Percentiles rank a stretch among this genome's conserved stretches.
Conservation (phyloP, 176 grass and related monocot genomes). For the Stipa capillata region DNA sequence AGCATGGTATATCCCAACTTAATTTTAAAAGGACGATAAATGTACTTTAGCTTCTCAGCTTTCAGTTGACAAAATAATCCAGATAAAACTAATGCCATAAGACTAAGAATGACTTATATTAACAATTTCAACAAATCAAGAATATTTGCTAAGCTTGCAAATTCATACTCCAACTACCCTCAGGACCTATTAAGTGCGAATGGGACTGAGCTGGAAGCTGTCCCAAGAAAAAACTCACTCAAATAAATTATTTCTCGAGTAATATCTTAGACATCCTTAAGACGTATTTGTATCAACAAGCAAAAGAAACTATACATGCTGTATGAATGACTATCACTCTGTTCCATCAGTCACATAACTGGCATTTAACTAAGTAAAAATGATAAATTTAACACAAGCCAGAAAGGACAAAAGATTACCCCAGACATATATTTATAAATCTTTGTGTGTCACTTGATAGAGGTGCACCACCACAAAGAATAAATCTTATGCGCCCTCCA, state of each 20-base stretch:
- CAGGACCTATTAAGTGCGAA: not conserved
- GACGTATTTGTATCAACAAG: not conserved
- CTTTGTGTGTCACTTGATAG: conserved; percentile 78
- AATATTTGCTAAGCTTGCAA: not conserved
- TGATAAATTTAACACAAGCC: not conserved
- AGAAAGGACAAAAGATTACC: conserved; percentile 38
- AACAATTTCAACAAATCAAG: not conserved
- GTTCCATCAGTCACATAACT: not conserved
- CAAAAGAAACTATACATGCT: not conserved
- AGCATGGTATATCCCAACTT: not conserved
- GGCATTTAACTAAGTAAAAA: not conserved
- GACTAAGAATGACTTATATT: not conserved
- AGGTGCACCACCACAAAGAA: conserved; percentile 83
- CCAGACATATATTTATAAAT: conserved; percentile 90
- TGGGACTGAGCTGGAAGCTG: not conserved
- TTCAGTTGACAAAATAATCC: not conserved
- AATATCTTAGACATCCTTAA: not conserved
- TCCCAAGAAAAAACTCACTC: not conserved
- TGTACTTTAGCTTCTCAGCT: not conserved
- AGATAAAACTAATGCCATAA: not conserved
- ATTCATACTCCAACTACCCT: not conserved
- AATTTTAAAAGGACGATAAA: not conserved
- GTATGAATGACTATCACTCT: not conserved
- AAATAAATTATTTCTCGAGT: not conserved
- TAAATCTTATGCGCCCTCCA: conserved; percentile 68